Base-by-base conservation (phyloP, 345 rosid genomes). In the Crucihimalaya himalaica region DNA sequence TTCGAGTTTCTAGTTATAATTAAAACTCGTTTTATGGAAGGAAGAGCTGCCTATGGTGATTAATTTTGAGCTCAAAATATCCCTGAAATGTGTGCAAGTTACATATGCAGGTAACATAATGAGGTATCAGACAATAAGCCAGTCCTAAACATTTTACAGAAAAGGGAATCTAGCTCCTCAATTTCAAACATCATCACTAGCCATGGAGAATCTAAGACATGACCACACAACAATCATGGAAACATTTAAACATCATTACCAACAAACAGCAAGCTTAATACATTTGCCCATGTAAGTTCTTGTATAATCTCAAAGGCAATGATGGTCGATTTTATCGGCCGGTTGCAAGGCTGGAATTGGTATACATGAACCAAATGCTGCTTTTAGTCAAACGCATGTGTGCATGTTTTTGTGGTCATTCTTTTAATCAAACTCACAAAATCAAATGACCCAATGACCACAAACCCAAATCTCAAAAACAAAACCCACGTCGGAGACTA, bases 331-430 rank as follows among this genome's bases (percentile, higher is more conserved):
- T 65, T 27, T 58, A 37, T 32, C 39, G 67, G 43, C 35, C 10
- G 48, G 52, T 6, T 31, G 48, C 43, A 56, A 27, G 21, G 53
- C 42, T 74, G 51, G 60, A 45, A 19, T 18, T 74, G 63, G 62
- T 11, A 48, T n/a, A 47, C 34, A 47, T 27, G 25, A 9, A 57
- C 31, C 31, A 45, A 18, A 13, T 19, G 9, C 65, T 74, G 53
- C 23, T 47, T 35, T 8, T 10, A 31, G 37, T 37, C 34, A 57
- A 6, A n/a, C n/a, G n/a, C n/a, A n/a, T n/a, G n/a, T n/a, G n/a
- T n/a, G n/a, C n/a, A n/a, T n/a, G n/a, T n/a, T n/a, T n/a, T n/a
- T n/a, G n/a, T n/a, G n/a, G n/a, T n/a, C n/a, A n/a, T n/a, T n/a
- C n/a, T n/a, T n/a, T n/a, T n/a, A n/a, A n/a, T n/a, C n/a, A n/a